Evolutionary conservation across 1,284 basidiomycete genomes (phyloP), one percentile per base, ranked within the genome.

Genomic region (Phellopilus nigrolimitatus): DNA sequence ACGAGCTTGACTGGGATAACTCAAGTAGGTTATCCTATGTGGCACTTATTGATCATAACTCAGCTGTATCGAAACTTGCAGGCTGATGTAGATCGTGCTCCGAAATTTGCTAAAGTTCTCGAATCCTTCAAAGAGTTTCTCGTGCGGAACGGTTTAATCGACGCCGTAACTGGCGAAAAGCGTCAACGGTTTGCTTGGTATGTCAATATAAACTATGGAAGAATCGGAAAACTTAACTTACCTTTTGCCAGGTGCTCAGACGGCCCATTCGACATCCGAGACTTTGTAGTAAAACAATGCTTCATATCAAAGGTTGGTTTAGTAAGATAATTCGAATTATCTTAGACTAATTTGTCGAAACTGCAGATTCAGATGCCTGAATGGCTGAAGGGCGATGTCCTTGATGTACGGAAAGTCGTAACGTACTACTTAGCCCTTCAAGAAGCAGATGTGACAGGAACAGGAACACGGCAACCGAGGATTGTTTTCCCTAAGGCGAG

Each of bases 1-100:
- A 89, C 75, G 3, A 68, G 80, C 28, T 73, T 99, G 45, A 99
- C 95, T 4, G 93, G 94, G 12, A 94, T 99, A 52, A 86, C 83
- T 12, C 95, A 98, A 76, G 91, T 93, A 42, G 13, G 51, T 49
- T 22, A 40, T 33, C 13, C 38, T 48, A 30, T 48, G 4, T 8
- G 7, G 13, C n/a, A 6, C 36, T 17, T 31, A 4, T 33, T 8
- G 37, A 5, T 19, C 5, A 17, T 17, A 47, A 17, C 25, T n/a
- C 7, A n/a, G 36, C 15, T 31, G 9, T 31, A 55, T 46, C n/a
- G 51, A 19, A 4, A 38, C 38, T 36, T 48, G 31, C 64, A 95
- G 91, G 74, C 73, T 15, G 84, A 91, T 67, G 86, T 97, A 43
- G 82, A 97, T 64, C 52, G 64, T 5, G 85, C 93, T 0, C 91